Percentiles rank a stretch among this genome's conserved stretches.
Conservation (phyloP, 169 alveolate genomes). For the Eimeria necatrix region DNA sequence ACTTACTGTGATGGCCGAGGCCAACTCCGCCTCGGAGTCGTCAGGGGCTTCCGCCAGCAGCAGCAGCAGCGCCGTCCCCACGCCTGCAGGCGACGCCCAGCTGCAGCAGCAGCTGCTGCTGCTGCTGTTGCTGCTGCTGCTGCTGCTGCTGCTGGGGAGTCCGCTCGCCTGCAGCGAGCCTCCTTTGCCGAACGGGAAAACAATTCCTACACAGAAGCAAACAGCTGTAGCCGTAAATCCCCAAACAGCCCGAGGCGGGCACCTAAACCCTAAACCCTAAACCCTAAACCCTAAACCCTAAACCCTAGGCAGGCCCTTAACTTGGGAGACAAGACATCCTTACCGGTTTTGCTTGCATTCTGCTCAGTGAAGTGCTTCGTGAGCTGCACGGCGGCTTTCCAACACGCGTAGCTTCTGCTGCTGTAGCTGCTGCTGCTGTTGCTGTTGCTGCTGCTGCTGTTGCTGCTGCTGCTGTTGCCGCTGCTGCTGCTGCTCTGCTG, state of each 20-base stretch:
- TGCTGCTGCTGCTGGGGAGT: background rate
- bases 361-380: background rate
- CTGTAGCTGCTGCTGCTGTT: background rate
- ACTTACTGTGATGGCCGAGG: background rate
- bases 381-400: constrained; percentile 48
- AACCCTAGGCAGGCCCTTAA: background rate
- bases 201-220: background rate
- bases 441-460: background rate
- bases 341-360: background rate
- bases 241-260: background rate
- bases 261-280: constrained; percentile 49
- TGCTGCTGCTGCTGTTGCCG: background rate
- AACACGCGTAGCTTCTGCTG: constrained; percentile 31
- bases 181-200: constrained; percentile 3
- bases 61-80: constrained; percentile 22
- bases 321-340: background rate
- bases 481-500: background rate
- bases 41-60: constrained; percentile 48
- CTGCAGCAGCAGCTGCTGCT: constrained; percentile 31
- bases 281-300: constrained; percentile 48
- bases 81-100: constrained; percentile 23
- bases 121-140: constrained; percentile 28
- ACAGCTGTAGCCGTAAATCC: background rate
- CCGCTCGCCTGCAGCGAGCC: background rate
- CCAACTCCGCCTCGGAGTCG: constrained; percentile 16